Evolutionary conservation across 345 rosid genomes (phyloP), one percentile per base, ranked within the genome.

Genomic region (Garcia nutans): DNA sequence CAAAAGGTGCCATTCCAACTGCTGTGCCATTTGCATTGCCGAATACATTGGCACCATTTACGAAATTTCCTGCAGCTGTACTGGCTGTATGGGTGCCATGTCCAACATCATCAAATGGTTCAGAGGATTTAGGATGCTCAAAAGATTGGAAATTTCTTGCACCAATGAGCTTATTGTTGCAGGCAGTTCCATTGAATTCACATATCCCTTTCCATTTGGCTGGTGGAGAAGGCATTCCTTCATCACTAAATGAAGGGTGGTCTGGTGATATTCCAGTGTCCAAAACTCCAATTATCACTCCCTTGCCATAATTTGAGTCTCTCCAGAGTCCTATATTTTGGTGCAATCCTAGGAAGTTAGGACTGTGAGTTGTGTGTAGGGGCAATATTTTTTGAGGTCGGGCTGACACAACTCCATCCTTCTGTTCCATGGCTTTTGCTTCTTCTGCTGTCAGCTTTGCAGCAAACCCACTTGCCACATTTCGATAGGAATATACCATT

Each of bases 11-110:
- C 63, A 65, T 65, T 22, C 77, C 77, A 31, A 13, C 63, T 54
- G 93, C 93, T 61, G 89, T 88, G 33, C 93, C 93, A 81, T 86
- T 79, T 2, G 88, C 91, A 17, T 79, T 74, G 24, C 94, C 93
- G 2, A 74, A 13, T 9, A 28, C 52, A 4, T 55, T 23, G 54
- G 77, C 64, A 15, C 41, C 52, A 20, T 76, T 76, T 28, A 87
- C 90, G 56, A 84, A 85, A 76, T 71, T 73, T 17, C 92, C 93
- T 0, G 81, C 93, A 0, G 93, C 91, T 2, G 84, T 50, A 44
- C 83, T 66, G 22, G 85, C 31, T 19, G 54, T 20, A 12, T 20
- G 19, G 1, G 80, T 74, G 17, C 87, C 87, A 49, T 84, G 85
- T 20, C 75, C 41, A 37, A 37, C 61, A 8, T 24, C 44, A 23